These are phyloP conservation scores for Aspergillus avenaceus DNA, from an alignment of 495 filamentous ascomycete species.

Conservation along the genomic window DNA sequence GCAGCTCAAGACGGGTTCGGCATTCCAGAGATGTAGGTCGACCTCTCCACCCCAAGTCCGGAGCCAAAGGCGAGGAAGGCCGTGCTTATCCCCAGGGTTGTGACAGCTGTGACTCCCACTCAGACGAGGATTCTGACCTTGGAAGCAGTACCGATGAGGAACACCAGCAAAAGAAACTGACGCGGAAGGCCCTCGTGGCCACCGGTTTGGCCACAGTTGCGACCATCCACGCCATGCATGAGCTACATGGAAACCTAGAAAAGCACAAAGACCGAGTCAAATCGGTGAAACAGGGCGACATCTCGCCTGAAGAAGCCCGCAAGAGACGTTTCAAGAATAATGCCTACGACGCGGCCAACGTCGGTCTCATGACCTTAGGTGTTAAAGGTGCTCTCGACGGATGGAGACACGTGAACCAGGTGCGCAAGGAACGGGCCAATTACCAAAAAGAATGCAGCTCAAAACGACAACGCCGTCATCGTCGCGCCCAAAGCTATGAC, in stretches of 20 bases:
- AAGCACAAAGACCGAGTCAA: constrained; percentile 66
- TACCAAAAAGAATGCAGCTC: constrained; percentile 44
- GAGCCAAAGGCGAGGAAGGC: constrained; percentile 14
- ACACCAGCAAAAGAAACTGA: constrained; percentile 69
- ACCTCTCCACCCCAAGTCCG: constrained; percentile 8
- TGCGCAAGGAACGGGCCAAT: constrained; percentile 49
- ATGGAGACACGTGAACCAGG: constrained; percentile 64
- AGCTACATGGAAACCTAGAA: constrained; percentile 71
- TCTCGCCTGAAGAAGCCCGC: constrained; percentile 68
- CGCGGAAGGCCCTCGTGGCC: constrained; percentile 78
- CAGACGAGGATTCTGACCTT: constrained; percentile 49
- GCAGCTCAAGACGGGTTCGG: constrained; percentile 36
- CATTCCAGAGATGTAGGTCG: constrained; percentile 52
- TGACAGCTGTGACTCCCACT: constrained; percentile 23
- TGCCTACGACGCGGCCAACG: constrained; percentile 68
- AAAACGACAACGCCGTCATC: constrained; percentile 3
- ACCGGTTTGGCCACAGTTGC: constrained; percentile 81
- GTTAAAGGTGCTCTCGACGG: constrained; percentile 79
- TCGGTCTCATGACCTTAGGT: constrained; percentile 81
- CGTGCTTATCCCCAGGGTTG: constrained; percentile 27
- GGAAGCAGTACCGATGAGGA: constrained; percentile 77
- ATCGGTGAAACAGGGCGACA: constrained; percentile 67
- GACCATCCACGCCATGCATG: constrained; percentile 83
- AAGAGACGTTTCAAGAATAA: constrained; percentile 72
- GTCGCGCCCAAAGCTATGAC: constrained; percentile 8